These are phyloP conservation scores for Leccinum solheimii DNA, from an alignment of 1,284 basidiomycete species.

Conservation along the genomic window DNA sequence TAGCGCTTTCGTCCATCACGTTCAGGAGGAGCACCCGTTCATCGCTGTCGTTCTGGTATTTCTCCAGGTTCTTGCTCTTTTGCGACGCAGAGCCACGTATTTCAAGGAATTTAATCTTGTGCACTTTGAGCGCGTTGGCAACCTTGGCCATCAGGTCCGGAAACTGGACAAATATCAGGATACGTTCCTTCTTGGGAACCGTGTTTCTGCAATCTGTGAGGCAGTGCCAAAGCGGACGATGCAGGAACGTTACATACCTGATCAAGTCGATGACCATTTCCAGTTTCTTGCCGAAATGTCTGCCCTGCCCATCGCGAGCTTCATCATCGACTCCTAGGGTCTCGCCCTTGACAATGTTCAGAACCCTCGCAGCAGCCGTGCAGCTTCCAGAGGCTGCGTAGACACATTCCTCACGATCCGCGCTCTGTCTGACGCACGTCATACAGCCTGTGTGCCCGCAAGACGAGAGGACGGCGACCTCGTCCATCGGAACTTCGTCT, in stretches of 20 bases:
- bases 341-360: conserved; percentile 82
- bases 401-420: conserved; percentile 81
- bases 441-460: conserved; percentile 88
- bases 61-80: conserved; percentile 80
- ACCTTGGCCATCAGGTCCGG: conserved; percentile 91
- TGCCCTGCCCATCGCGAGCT: conserved; percentile 67
- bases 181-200: conserved; percentile 75
- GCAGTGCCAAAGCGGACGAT: conserved; percentile 5
- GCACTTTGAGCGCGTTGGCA: conserved; percentile 72
- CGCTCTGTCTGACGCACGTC: conserved; percentile 69
- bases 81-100: conserved; percentile 77
- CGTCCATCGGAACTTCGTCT: conserved; percentile 57
- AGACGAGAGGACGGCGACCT: conserved; percentile 83
- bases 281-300: conserved; percentile 87
- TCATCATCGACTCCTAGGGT: conserved; percentile 84
- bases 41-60: conserved; percentile 76
- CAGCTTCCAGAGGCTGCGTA: conserved; percentile 68
- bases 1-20: conserved; percentile 92
- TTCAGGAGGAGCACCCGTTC: conserved; percentile 86
- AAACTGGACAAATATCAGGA: conserved; percentile 94
- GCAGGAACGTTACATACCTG: conserved; percentile 50
- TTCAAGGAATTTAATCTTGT: conserved; percentile 77
- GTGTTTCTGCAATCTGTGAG: conserved; percentile 47
- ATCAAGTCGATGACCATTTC: conserved; percentile 84
- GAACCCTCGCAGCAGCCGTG: conserved; percentile 67